Base-by-base conservation (phyloP, 1,139 yeast species). In the Yamadazyma jaroonii region DNA sequence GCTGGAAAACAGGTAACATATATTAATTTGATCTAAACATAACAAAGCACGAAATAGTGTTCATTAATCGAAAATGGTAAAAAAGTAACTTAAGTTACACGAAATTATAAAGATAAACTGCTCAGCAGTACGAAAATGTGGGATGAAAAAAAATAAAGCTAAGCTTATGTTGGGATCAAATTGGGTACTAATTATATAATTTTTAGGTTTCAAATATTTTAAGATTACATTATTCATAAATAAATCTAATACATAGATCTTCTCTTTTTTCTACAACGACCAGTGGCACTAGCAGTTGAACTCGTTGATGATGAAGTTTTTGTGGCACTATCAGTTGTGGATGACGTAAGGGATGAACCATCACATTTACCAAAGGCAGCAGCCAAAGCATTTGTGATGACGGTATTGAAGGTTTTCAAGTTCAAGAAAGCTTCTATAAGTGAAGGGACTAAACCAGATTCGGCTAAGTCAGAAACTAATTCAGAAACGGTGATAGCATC, bases 321-420 rank as follows among this genome's bases (percentile, higher is more conserved):
- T 20, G 53, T 36, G 20, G 6, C 20, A 17, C 20, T 17, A 25
- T 54, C 45, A 30, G 57, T 50, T 25, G 52, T 35, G 17, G 53
- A 46, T 13, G 59, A 39, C 35, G 66, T 59, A 38, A 61, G 53
- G 9, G 66, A 48, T 15, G 57, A 42, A 38, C 61, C 65, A 32
- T 54, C 62, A 64, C 76, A 70, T 36, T 65, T 52, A 41, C 69
- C 69, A 40, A 62, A 57, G 29, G 72, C 72, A 45, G 74, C 75
- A 47, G 72, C 72, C 54, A 70, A 67, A 28, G 75, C 74, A 43
- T 64, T 70, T 43, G 64, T 64, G 42, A 65, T 58, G 38, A 69
- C 66, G 14, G 71, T 59, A 54, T 64, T 57, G 46, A 70, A 65
- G 26, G 74, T 69, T 33, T 53, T 57, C 34, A 67, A 40, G 50